Evolutionary conservation across 257 asterid genomes (phyloP).

Genomic region (Gentiana dahurica): DNA sequence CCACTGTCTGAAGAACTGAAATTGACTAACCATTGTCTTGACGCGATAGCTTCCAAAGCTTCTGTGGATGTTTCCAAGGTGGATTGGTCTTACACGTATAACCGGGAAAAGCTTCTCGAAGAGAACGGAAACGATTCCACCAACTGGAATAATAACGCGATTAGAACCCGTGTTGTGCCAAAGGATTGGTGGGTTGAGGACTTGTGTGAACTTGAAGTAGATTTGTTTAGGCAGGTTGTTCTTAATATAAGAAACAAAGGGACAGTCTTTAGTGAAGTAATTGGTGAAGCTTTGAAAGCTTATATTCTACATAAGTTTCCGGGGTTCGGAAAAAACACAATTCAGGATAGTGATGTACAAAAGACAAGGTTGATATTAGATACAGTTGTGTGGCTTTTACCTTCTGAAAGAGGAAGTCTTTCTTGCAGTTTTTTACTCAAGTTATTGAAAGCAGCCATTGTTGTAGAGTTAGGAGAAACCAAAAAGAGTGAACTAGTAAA

Average conservation of each 20-base stretch:
- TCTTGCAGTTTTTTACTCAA: slow-evolving; percentile 84
- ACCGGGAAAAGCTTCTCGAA: slow-evolving; percentile 60
- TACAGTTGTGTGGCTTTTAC: slow-evolving; percentile 62
- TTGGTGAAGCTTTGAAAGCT: slow-evolving; percentile 87
- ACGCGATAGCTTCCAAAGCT: slow-evolving; percentile 73
- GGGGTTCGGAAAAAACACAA: slow-evolving; percentile 46
- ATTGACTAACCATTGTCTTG: slow-evolving; percentile 56
- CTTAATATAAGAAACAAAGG: slow-evolving; percentile 40
- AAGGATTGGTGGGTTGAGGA: slow-evolving; percentile 99
- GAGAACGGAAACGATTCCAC: slow-evolving; percentile 59
- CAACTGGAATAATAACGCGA: slow-evolving; percentile 30
- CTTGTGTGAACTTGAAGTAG: slow-evolving; percentile 71
- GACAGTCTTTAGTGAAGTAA: slow-evolving; percentile 46
- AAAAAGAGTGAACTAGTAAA: slow-evolving; percentile 47
- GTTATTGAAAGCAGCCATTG: slow-evolving; percentile 63
- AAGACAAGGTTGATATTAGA: slow-evolving; percentile 52
- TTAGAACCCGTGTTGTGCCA: slow-evolving; percentile 57
- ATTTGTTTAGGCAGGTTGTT: slow-evolving; percentile 55
- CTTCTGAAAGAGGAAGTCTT: slow-evolving; percentile 59
- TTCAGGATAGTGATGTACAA: slow-evolving; percentile 37
- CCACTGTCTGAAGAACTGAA: slow-evolving; percentile 71
- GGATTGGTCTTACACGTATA: slow-evolving; percentile 85
- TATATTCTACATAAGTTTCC: slow-evolving; percentile 64
- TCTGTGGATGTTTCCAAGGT: slow-evolving; percentile 67
- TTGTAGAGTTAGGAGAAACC: slow-evolving; percentile 48